Evolutionary conservation across 768 basidiomycete genomes (phyloP).

Genomic region (Xanthoconium purpureum): DNA sequence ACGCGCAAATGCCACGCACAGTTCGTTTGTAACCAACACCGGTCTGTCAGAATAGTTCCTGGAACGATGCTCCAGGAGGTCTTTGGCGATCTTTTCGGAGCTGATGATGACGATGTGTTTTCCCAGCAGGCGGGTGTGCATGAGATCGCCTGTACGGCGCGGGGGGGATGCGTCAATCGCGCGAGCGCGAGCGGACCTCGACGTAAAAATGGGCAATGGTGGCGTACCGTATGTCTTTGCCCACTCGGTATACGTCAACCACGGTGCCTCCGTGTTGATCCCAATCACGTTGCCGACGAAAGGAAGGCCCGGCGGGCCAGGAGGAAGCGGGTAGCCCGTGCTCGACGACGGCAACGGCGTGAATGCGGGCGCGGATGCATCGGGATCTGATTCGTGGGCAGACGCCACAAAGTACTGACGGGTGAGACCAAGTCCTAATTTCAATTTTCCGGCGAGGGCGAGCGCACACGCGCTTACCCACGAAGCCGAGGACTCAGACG

Average conservation of each 20-base stretch:
- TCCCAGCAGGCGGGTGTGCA: constrained; percentile 46
- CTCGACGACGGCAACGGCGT: no score
- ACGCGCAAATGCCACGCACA: constrained; percentile 1
- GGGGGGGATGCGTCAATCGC: neutral
- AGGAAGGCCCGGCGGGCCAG: constrained; percentile 36
- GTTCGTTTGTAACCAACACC: constrained; percentile 8
- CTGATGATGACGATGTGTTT: constrained; percentile 45
- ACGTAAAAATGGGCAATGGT: neutral
- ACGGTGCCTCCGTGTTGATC: constrained; percentile 31
- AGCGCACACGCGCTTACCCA: neutral
- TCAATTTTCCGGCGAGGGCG: neutral
- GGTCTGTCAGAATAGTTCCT: constrained; percentile 52
- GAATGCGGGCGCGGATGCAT: neutral
- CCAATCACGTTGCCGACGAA: constrained; percentile 38
- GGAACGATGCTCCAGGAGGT: constrained; percentile 46
- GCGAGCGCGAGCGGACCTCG: neutral
- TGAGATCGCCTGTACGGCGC: constrained; percentile 35
- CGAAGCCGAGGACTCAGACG: neutral
- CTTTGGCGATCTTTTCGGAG: constrained; percentile 38
- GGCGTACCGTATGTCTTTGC: constrained; percentile 30
- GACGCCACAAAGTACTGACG: neutral
- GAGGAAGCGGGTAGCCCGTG: constrained; percentile 21
- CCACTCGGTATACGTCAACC: constrained; percentile 39
- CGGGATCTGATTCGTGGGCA: neutral
- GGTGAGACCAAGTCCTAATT: neutral